Conservation (phyloP, 176 grass and related monocot genomes). For the Ensete ventricosum region DNA sequence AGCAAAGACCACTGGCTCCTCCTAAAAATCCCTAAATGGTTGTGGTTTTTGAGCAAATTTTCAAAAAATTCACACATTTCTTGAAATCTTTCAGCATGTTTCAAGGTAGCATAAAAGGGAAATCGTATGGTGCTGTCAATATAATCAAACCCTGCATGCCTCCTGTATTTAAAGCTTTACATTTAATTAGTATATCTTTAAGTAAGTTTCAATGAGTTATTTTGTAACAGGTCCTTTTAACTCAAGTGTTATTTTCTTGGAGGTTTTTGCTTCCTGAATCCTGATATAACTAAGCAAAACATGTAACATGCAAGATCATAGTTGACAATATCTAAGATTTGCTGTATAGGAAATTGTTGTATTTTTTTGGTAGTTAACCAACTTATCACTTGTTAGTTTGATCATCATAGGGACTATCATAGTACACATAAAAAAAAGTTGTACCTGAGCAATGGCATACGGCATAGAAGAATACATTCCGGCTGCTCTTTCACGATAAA, state of each 20-base stretch:
- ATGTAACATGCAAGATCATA: neutral
- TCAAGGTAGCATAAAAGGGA: neutral
- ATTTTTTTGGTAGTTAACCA: neutral
- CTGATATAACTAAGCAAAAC: neutral
- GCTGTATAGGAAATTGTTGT: neutral
- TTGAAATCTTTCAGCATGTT: neutral
- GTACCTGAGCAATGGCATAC: slow-evolving; percentile 61
- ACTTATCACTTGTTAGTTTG: neutral
- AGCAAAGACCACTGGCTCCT: too few species aligned
- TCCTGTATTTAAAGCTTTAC: neutral
- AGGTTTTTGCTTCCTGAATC: neutral
- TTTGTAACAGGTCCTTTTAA: neutral
- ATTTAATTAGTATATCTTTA: neutral
- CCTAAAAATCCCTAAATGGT: too few species aligned
- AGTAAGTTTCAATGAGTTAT: neutral
- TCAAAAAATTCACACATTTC: too few species aligned
- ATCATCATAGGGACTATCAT: neutral
- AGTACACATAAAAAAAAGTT: neutral
- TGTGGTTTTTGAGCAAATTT: too few species aligned
- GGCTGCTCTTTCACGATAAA: slow-evolving; percentile 58
- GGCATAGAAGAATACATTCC: slow-evolving; percentile 69
- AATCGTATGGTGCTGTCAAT: too few species aligned
- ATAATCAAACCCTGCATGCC: too few species aligned
- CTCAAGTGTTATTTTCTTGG: neutral
- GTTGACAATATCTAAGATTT: neutral